A percentile compares a stretch with the other conserved stretches of the same genome.
These are phyloP conservation scores for Magnolia changhungtana DNA, from an alignment of 164 flowering plant genomes.

Conservation along the genomic window DNA sequence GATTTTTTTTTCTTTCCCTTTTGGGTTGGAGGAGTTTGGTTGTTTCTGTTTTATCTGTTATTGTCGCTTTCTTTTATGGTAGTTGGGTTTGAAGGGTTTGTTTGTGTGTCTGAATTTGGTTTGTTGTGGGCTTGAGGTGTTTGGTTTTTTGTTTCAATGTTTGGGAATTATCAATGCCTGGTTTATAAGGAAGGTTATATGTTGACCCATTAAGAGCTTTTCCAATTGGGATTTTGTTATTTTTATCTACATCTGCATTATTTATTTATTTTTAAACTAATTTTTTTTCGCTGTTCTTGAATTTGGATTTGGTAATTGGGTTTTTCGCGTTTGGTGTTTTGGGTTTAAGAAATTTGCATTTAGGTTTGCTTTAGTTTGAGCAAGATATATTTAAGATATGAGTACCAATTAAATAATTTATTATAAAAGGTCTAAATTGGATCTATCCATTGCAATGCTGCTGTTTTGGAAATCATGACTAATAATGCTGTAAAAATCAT, in stretches of 20 bases:
- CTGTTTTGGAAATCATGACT: too few relatives aligned
- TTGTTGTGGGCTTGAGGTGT: not conserved
- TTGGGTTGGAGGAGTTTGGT: not conserved
- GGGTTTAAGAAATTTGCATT: not conserved
- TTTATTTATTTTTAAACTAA: not conserved
- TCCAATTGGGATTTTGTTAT: not conserved
- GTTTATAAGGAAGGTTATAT: not conserved
- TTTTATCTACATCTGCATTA: not conserved
- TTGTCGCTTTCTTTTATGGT: not conserved
- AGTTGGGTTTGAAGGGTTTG: not conserved
- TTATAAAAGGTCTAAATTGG: too few relatives aligned
- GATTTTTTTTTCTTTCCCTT: not conserved
- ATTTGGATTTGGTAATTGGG: not conserved
- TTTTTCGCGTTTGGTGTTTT: not conserved
- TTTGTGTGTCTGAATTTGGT: not conserved
- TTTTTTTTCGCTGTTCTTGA: not conserved
- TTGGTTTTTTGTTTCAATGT: not conserved
- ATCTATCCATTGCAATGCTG: too few relatives aligned
- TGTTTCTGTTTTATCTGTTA: not conserved
- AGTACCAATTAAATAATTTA: too few relatives aligned
- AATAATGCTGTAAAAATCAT: not conserved
- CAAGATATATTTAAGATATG: too few relatives aligned
- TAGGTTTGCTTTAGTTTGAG: not conserved
- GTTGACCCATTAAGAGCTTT: not conserved
- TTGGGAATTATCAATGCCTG: not conserved